phyloP scores from a whole-genome alignment of 2,329 filamentous ascomycete species.

The Aspergillus persii region DNA sequence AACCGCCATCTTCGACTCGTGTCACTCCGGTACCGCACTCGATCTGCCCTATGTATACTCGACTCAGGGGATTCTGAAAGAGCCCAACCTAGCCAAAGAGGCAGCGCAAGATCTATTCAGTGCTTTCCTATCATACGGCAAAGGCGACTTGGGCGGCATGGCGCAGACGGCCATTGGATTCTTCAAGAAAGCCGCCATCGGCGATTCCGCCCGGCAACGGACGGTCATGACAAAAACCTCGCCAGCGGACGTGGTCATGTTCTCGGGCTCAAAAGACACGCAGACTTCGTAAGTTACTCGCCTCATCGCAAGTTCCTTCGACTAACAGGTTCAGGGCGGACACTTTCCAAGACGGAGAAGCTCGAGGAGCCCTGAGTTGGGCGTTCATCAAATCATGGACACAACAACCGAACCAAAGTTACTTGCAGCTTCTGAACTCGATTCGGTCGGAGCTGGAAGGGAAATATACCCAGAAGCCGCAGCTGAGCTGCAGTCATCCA shows the following conservation, averaged over 20 bases:
- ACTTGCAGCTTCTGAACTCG: slow-evolving; percentile 89
- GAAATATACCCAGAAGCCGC: slow-evolving; percentile 92
- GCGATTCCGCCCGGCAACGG: slow-evolving; percentile 73
- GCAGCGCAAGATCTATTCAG: slow-evolving; percentile 62
- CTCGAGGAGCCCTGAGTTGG: slow-evolving; percentile 96
- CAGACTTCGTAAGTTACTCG: slow-evolving; percentile 62
- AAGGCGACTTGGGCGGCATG: slow-evolving; percentile 78
- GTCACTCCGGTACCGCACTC: slow-evolving; percentile 65
- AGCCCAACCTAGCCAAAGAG: slow-evolving; percentile 66
- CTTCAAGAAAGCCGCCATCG: slow-evolving; percentile 81
- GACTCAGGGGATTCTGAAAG: slow-evolving; percentile 65
- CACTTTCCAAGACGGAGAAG: slow-evolving; percentile 81
- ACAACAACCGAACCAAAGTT: slow-evolving; percentile 90
- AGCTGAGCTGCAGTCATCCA: slow-evolving; percentile 93
- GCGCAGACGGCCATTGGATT: slow-evolving; percentile 76
- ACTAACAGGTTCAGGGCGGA: slow-evolving; percentile 65
- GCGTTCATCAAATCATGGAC: slow-evolving; percentile 88
- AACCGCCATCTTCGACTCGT: slow-evolving; percentile 67
- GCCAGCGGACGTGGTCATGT: slow-evolving; percentile 95
- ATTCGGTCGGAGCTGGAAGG: slow-evolving; percentile 83
- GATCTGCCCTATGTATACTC: slow-evolving; percentile 68
- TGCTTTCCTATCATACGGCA: slow-evolving; percentile 71
- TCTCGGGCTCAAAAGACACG: slow-evolving; percentile 91
- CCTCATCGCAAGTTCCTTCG: neutral
- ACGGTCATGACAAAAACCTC: slow-evolving; percentile 87